Percentiles rank a stretch among this genome's conserved stretches.
Evolutionary conservation across 1,284 basidiomycete genomes (phyloP).

Genomic region (Bondarzewia mesenterica): DNA sequence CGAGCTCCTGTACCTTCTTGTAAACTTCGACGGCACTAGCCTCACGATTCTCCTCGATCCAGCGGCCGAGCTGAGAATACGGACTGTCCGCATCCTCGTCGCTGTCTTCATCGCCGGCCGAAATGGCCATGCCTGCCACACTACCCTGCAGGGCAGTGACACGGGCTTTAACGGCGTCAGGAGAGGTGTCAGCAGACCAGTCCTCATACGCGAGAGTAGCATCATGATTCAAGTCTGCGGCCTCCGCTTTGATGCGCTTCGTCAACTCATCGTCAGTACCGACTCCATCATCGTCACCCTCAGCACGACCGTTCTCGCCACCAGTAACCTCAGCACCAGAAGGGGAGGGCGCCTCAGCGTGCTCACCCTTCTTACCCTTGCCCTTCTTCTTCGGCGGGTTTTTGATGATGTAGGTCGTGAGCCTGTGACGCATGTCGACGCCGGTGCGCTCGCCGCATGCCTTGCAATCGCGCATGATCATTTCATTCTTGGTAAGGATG

Average conservation of each 20-base stretch:
- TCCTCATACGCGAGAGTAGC: slow-evolving; percentile 63
- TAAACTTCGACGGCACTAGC: slow-evolving; percentile 58
- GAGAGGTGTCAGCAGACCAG: slow-evolving; percentile 88
- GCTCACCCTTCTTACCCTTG: slow-evolving; percentile 50
- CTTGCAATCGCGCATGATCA: slow-evolving; percentile 96
- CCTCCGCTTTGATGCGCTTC: slow-evolving; percentile 78
- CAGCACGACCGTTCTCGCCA: slow-evolving; percentile 39
- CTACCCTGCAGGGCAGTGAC: slow-evolving; percentile 70
- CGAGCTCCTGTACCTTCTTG: slow-evolving; percentile 88
- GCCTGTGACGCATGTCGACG: slow-evolving; percentile 96
- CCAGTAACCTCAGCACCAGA: slow-evolving; percentile 23
- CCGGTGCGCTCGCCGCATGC: slow-evolving; percentile 91
- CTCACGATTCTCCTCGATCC: slow-evolving; percentile 78
- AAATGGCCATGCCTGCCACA: slow-evolving; percentile 48
- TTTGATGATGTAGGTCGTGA: slow-evolving; percentile 95
- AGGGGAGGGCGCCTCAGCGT: slow-evolving; percentile 23
- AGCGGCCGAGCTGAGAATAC: slow-evolving; percentile 77
- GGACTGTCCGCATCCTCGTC: slow-evolving; percentile 86
- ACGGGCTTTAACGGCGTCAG: slow-evolving; percentile 86
- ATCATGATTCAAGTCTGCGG: slow-evolving; percentile 66
- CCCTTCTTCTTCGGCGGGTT: slow-evolving; percentile 92
- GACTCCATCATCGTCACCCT: slow-evolving; percentile 32
- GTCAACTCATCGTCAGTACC: slow-evolving; percentile 80
- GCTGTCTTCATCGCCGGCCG: slow-evolving; percentile 66
- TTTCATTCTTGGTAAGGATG: slow-evolving; percentile 82